Evolutionary conservation across 306 rosid genomes (phyloP).

Genomic region (Cucumis melo): DNA sequence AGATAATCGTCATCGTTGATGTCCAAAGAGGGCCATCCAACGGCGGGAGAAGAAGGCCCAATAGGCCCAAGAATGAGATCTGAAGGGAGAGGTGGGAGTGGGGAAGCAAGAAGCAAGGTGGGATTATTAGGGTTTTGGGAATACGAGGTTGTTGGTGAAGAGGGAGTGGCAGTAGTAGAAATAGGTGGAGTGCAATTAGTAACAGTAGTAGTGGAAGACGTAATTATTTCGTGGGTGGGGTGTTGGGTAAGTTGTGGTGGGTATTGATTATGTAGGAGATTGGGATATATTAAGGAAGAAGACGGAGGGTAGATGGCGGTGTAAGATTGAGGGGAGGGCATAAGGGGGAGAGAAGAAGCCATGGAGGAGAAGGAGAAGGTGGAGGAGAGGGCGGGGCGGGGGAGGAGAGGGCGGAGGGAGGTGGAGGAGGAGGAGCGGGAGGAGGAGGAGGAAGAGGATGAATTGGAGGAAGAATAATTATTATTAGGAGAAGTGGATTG

Average conservation of each 20-base stretch:
- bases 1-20: constrained; percentile 33
- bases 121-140: constrained; percentile 1
- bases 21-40: constrained; percentile 39
- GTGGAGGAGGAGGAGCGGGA: constrained; percentile 30
- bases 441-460: constrained; percentile 16
- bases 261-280: constrained; percentile 7
- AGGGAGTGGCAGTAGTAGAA: background rate
- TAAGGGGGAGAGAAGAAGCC: constrained; percentile 12
- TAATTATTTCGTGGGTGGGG: background rate
- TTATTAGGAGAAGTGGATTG: constrained; percentile 43
- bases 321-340: constrained; percentile 9
- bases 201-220: background rate
- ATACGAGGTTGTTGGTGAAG: background rate
- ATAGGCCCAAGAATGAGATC: constrained; percentile 23
- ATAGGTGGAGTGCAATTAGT: no score
- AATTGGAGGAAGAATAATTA: background rate
- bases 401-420: constrained; percentile 52
- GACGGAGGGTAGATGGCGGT: background rate
- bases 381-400: constrained; percentile 35
- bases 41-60: constrained; percentile 39
- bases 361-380: constrained; percentile 18
- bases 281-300: constrained; percentile 13
- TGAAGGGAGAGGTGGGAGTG: constrained; percentile 18
- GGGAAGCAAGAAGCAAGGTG: background rate
- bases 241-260: background rate